These are phyloP conservation scores for Stylonectria norvegica DNA, from an alignment of 2,329 filamentous ascomycete genomes.

Conservation along the genomic window DNA sequence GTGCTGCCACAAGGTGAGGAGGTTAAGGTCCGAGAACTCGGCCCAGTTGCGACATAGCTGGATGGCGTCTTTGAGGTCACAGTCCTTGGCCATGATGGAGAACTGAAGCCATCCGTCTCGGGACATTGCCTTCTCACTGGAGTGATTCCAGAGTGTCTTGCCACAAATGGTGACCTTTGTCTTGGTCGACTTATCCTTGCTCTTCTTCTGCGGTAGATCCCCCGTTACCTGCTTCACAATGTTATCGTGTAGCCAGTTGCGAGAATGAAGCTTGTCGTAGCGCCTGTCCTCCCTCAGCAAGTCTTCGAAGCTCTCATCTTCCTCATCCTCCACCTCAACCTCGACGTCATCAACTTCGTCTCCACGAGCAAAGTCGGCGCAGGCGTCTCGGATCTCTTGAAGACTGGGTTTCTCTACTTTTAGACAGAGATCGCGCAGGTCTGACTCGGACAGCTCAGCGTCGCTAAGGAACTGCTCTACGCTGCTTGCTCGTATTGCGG, in stretches of 20 bases:
- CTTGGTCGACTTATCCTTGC: slow-evolving; percentile 9
- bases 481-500: slow-evolving; percentile 22
- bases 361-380: slow-evolving; percentile 28
- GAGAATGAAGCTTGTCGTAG: slow-evolving; percentile 21
- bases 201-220: not conserved
- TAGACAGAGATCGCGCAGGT: slow-evolving; percentile 27
- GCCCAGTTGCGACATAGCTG: slow-evolving; percentile 30
- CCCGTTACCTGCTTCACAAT: slow-evolving; percentile 2
- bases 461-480: slow-evolving; percentile 28
- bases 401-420: slow-evolving; percentile 26
- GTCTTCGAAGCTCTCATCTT: slow-evolving; percentile 19
- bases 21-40: slow-evolving; percentile 28
- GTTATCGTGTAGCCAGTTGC: slow-evolving; percentile 19
- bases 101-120: slow-evolving; percentile 33
- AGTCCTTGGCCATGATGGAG: slow-evolving; percentile 29
- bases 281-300: slow-evolving; percentile 12
- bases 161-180: slow-evolving; percentile 25
- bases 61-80: slow-evolving; percentile 26
- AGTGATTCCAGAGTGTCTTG: slow-evolving; percentile 29
- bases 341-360: slow-evolving; percentile 16
- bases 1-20: slow-evolving; percentile 24
- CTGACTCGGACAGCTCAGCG: slow-evolving; percentile 20
- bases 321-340: slow-evolving; percentile 12
- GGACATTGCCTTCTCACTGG: slow-evolving; percentile 29
- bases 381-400: slow-evolving; percentile 28